Conservation (phyloP, 768 basidiomycete genomes). For the Pisolithus albus region DNA sequence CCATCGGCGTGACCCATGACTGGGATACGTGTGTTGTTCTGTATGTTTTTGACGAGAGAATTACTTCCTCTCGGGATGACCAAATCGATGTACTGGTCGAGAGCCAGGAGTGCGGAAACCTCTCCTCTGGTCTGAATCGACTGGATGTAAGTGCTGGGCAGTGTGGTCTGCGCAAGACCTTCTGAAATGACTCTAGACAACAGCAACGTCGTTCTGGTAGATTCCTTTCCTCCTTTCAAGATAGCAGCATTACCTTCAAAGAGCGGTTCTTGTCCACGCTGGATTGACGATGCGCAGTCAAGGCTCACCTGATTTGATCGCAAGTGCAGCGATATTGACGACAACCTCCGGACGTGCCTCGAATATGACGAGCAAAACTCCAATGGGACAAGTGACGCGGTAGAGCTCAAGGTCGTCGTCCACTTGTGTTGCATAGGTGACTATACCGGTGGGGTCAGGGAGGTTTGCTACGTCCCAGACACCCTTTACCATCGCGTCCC, state of each 20-base stretch:
- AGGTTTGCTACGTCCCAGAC: conserved; percentile 80
- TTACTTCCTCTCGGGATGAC: conserved; percentile 97
- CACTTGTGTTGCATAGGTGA: conserved; percentile 85
- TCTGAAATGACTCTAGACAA: conserved; percentile 74
- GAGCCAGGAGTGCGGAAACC: conserved; percentile 76
- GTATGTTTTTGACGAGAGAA: conserved; percentile 79
- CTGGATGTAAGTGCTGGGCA: conserved; percentile 83
- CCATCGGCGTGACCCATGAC: conserved; percentile 99
- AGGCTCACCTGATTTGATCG: conserved; percentile 86
- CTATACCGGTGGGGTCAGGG: conserved; percentile 78
- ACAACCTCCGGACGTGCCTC: conserved; percentile 97
- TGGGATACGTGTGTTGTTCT: conserved; percentile 84
- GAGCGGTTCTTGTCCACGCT: not conserved
- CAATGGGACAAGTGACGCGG: conserved; percentile 93
- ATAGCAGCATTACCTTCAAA: conserved; percentile 88
- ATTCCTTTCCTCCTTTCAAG: conserved; percentile 96
- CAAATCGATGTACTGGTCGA: conserved; percentile 92
- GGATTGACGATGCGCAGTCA: not conserved
- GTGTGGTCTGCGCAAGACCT: conserved; percentile 64
- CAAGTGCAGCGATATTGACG: conserved; percentile 92
- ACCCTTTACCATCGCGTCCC: conserved; percentile 91
- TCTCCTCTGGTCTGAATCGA: conserved; percentile 87
- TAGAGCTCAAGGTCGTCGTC: conserved; percentile 86
- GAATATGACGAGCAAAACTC: conserved; percentile 93
- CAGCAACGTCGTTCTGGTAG: conserved; percentile 67